Evolutionary conservation across 164 flowering plant genomes (phyloP), one percentile per base, ranked within the genome.

Genomic region (Protea cynaroides): DNA sequence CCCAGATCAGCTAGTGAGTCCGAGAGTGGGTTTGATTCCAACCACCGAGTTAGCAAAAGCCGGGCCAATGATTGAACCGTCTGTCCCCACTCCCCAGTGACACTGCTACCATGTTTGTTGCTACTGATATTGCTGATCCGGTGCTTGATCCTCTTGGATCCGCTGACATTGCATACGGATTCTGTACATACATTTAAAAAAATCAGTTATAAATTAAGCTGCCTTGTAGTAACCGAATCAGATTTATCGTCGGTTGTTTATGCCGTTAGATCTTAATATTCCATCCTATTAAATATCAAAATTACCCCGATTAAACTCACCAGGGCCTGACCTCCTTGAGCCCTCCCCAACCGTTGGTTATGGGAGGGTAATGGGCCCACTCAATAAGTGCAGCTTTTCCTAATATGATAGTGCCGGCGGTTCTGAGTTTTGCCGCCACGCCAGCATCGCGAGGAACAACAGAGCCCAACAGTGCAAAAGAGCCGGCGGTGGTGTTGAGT

Each of bases 21-120:
- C 84, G 36, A 79, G 73, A 1, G 82, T 81, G 2, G 84, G 82
- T 47, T 79, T 81, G 52, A 81, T 58, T 14, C 84, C 82, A 4
- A 81, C 84, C 9, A 77, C 79, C 0, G 73, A 71, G 25, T 71
- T 79, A 7, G n/a, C 3, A 58, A 40, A 64, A 0, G 79, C 24
- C 0, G 84, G 79, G 46, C 74, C 71, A 17, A 81, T 19, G 29
- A 81, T 81, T 43, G 84, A 81, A 19, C 79, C 73, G 34, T 72
- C 71, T 0, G 82, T 81, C 40, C 78, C 84, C 0, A 79, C 74
- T 43, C 80, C 80, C 80, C 1, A 81, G 46, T 0, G 84, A 63
- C 21, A 79, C 79, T 7, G 74, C 57, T 21, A 56, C 82, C 74
- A 81, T 61, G 36, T 81, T 76, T n/a, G 82, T 67, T 7, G 84